Evolutionary conservation across 1,284 basidiomycete species (phyloP).

Genomic region (Puccinia coronata): DNA sequence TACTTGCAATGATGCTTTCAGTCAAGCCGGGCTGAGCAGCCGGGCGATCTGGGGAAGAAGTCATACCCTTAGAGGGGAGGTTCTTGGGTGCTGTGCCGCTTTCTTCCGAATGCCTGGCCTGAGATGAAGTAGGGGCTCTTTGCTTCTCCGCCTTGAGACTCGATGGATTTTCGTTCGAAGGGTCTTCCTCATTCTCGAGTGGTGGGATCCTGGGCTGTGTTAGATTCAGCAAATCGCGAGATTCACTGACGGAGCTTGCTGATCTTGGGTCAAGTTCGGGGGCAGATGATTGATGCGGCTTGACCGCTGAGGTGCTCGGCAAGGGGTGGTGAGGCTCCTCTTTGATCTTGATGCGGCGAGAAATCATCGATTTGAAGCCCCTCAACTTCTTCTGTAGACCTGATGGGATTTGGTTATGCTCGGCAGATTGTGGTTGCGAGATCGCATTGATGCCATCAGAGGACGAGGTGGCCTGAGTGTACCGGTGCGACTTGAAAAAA

Average conservation of each 20-base stretch:
- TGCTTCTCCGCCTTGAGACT: not conserved
- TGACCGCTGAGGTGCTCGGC: not conserved
- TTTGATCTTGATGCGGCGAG: slow-evolving; percentile 1
- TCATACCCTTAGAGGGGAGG: not conserved
- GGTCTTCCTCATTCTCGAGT: not conserved
- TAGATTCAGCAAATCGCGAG: not conserved
- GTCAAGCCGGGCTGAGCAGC: not conserved
- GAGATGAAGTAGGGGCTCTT: not conserved
- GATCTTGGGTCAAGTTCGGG: not conserved
- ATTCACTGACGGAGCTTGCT: not conserved
- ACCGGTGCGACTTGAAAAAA: not conserved
- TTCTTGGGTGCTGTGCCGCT: not conserved
- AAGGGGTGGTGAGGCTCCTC: not conserved
- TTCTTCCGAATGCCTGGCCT: not conserved
- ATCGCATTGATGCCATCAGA: not conserved
- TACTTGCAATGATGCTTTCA: not conserved
- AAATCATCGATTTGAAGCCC: slow-evolving; percentile 16
- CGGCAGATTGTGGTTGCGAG: not conserved
- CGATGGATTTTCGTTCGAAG: not conserved
- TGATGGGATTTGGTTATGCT: not conserved
- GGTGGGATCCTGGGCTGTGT: not conserved
- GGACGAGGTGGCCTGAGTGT: not conserved
- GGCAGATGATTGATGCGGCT: not conserved
- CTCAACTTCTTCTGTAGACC: slow-evolving; percentile 18
- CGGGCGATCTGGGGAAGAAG: not conserved